Percentiles rank a stretch among this genome's conserved stretches.
phyloP scores from a whole-genome alignment of 768 basidiomycete genomes.

The Russula lepida region DNA sequence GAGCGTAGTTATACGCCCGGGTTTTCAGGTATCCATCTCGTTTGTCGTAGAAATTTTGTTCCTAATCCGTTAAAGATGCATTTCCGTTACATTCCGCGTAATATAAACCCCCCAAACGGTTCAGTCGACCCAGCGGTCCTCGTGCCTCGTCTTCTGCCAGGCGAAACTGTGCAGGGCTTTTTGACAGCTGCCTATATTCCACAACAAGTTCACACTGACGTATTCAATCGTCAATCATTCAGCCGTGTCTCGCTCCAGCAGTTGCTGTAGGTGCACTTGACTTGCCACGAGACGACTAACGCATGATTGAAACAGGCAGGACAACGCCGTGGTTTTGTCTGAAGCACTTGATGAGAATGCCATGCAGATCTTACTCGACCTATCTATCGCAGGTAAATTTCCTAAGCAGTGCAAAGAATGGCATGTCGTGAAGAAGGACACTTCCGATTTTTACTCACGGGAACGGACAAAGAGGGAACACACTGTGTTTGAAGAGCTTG shows the following conservation, averaged over 20 bases:
- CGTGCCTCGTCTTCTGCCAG: constrained; percentile 5
- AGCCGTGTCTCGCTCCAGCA: not conserved
- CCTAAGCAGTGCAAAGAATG: not conserved
- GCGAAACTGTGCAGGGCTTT: constrained; percentile 21
- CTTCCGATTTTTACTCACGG: not conserved
- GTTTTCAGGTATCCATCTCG: constrained; percentile 35
- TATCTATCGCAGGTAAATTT: not conserved
- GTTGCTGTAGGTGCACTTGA: not conserved
- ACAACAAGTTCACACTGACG: not conserved
- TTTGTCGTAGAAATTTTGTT: not conserved
- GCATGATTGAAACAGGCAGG: not conserved
- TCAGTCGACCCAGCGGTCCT: not conserved
- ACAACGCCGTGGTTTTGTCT: not conserved
- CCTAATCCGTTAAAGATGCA: not conserved
- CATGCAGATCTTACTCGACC: not conserved
- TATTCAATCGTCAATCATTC: not conserved
- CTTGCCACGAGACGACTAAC: not conserved
- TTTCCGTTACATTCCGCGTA: not conserved
- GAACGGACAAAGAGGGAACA: not conserved
- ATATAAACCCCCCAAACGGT: not conserved
- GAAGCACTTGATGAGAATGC: constrained; percentile 4
- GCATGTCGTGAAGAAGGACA: not conserved
- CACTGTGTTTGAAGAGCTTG: not conserved
- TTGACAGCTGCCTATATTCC: not conserved
- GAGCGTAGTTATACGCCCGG: constrained; percentile 34